Conservation (phyloP, 1,139 yeast genomes). For the Yamadazyma pseudoaaseri region DNA sequence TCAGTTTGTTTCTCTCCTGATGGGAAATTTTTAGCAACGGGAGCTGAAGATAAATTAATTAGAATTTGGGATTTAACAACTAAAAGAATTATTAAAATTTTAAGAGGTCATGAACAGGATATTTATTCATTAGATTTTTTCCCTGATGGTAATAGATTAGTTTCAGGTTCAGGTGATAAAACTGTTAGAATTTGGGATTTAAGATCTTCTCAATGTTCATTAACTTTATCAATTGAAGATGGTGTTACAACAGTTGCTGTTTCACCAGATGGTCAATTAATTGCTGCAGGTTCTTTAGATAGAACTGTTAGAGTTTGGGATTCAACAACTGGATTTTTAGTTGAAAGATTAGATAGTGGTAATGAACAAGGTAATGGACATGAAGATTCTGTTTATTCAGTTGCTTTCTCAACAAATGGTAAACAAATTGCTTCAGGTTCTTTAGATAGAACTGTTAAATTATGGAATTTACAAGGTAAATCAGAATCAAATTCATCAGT, state of each 20-base stretch:
- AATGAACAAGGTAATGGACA: slow-evolving; percentile 89
- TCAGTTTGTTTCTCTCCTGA: slow-evolving; percentile 97
- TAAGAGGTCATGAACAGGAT: slow-evolving; percentile 97
- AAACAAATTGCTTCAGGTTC: slow-evolving; percentile 93
- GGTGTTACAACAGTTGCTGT: slow-evolving; percentile 98
- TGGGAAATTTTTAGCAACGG: slow-evolving; percentile 93
- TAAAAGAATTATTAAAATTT: slow-evolving; percentile 80
- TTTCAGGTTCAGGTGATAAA: slow-evolving; percentile 95
- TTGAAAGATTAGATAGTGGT: slow-evolving; percentile 90
- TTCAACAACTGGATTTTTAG: slow-evolving; percentile 87
- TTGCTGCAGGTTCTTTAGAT: slow-evolving; percentile 96
- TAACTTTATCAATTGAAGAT: slow-evolving; percentile 89
- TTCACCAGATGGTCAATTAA: slow-evolving; percentile 89
- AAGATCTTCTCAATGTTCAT: slow-evolving; percentile 84
- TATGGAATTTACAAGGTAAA: slow-evolving; percentile 80
- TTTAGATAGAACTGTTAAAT: slow-evolving; percentile 90
- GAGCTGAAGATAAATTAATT: slow-evolving; percentile 96
- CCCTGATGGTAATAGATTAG: slow-evolving; percentile 92
- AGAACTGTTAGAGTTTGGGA: slow-evolving; percentile 98
- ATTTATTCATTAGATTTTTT: slow-evolving; percentile 94
- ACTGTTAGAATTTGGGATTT: slow-evolving; percentile 97
- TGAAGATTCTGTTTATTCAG: slow-evolving; percentile 94
- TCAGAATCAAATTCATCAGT: slow-evolving; percentile 42
- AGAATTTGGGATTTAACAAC: slow-evolving; percentile 95
- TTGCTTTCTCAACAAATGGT: slow-evolving; percentile 90